phyloP scores from a whole-genome alignment of 202 grass and related monocot genomes.

The Carex sylvatica region DNA sequence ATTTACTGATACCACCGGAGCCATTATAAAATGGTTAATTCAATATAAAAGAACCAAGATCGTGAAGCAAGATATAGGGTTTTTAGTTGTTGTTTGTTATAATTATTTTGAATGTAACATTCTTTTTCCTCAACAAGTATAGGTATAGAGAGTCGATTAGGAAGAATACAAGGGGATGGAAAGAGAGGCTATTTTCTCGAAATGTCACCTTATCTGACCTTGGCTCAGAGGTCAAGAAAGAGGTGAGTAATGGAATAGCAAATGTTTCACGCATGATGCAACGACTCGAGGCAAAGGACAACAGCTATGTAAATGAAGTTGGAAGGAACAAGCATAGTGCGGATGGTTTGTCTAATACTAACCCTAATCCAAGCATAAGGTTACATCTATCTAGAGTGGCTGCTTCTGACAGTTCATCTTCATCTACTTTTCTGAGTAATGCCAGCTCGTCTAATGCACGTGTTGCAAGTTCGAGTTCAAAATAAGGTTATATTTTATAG shows the following conservation, averaged over 20 bases:
- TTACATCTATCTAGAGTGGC: constrained; percentile 47
- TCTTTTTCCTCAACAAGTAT: neutral
- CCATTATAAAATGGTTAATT: constrained; percentile 9
- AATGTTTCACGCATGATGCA: constrained; percentile 83
- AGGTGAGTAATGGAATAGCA: constrained; percentile 86
- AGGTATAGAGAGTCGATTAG: constrained; percentile 99
- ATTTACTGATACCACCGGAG: neutral
- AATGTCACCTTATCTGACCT: constrained; percentile 69
- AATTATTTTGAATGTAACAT: constrained; percentile 12
- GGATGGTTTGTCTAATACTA: constrained; percentile 35
- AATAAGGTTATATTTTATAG: constrained; percentile 34
- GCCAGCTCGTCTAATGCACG: constrained; percentile 42
- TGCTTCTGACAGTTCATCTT: constrained; percentile 40
- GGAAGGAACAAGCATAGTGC: neutral
- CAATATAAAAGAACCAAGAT: neutral
- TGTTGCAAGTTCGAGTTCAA: constrained; percentile 48
- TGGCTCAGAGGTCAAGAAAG: constrained; percentile 80
- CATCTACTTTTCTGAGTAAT: constrained; percentile 28
- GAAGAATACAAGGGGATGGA: constrained; percentile 95
- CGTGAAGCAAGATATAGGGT: neutral
- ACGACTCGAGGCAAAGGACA: constrained; percentile 69
- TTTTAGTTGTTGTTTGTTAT: neutral
- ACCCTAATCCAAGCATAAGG: constrained; percentile 34
- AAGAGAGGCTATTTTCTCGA: constrained; percentile 83
- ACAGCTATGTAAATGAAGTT: constrained; percentile 34